Evolutionary conservation across 2,329 filamentous ascomycete genomes (phyloP).

Genomic region (Fusarium dimerum): DNA sequence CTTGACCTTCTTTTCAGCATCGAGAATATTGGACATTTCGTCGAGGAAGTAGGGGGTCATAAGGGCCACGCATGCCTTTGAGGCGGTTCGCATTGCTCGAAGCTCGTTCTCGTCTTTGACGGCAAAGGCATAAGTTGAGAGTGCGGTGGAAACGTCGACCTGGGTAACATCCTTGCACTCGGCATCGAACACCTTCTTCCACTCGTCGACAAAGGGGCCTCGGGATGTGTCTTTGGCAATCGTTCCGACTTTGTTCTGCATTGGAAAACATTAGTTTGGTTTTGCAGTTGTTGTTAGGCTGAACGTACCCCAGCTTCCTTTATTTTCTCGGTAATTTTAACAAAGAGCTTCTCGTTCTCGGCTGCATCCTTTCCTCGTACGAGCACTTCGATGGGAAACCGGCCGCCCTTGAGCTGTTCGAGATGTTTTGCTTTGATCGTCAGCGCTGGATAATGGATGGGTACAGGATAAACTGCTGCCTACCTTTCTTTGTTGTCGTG

Average conservation of each 20-base stretch:
- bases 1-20: conserved; percentile 95
- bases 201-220: conserved; percentile 93
- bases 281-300: conserved; percentile 7
- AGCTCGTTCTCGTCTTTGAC: conserved; percentile 95
- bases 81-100: conserved; percentile 89
- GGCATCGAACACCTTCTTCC: conserved; percentile 80
- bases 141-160: conserved; percentile 78
- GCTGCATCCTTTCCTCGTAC: conserved; percentile 89
- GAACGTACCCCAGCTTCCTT: conserved; percentile 78
- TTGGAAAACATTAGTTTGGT: conserved; percentile 9
- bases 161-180: conserved; percentile 85
- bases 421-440: conserved; percentile 77
- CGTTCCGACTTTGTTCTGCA: conserved; percentile 83
- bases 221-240: conserved; percentile 80
- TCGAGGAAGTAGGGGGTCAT: conserved; percentile 98
- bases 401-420: conserved; percentile 87
- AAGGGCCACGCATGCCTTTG: conserved; percentile 88
- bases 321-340: conserved; percentile 81
- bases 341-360: conserved; percentile 88
- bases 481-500: conserved; percentile 97
- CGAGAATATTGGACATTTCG: conserved; percentile 94
- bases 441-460: conserved; percentile 28
- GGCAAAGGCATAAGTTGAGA: conserved; percentile 82
- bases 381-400: conserved; percentile 88
- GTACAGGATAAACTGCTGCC: neutral